Percentiles rank a stretch among this genome's conserved stretches.
These are phyloP conservation scores for Pholiota adiposa DNA, from an alignment of 1,284 basidiomycete genomes.

Conservation along the genomic window DNA sequence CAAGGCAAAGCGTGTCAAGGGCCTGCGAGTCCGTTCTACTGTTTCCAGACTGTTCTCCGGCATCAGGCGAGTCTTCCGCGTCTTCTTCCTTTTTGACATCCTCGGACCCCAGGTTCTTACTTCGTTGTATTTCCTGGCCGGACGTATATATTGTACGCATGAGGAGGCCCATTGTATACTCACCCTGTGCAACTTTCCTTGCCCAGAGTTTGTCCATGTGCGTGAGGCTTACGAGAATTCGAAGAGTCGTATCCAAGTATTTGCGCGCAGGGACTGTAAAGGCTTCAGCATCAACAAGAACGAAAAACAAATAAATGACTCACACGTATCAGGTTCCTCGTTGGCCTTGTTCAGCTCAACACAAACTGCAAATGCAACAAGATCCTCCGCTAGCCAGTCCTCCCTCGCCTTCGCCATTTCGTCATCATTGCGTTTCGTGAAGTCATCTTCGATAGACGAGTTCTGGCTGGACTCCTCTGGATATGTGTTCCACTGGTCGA, in stretches of 20 bases:
- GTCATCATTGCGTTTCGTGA: constrained; percentile 24
- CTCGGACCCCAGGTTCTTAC: constrained; percentile 26
- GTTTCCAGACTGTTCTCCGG: constrained; percentile 22
- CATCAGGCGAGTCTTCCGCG: constrained; percentile 21
- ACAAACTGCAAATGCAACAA: constrained; percentile 53
- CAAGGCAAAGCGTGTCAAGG: constrained; percentile 70
- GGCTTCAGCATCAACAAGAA: background rate
- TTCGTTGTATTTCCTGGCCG: constrained; percentile 34
- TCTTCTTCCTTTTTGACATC: constrained; percentile 25
- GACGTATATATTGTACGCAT: constrained; percentile 45
- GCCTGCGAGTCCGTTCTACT: constrained; percentile 35
- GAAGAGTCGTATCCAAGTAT: constrained; percentile 61
- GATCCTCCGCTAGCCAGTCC: constrained; percentile 45
- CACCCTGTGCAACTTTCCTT: constrained; percentile 45
- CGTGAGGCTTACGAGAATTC: constrained; percentile 71
- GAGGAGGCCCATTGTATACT: constrained; percentile 48
- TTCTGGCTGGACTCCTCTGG: constrained; percentile 7
- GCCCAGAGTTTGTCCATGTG: constrained; percentile 64
- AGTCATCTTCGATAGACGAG: background rate
- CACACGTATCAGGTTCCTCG: constrained; percentile 14
- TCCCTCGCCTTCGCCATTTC: constrained; percentile 39
- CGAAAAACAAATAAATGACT: background rate
- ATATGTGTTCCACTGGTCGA: constrained; percentile 52
- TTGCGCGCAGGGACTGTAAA: constrained; percentile 25
- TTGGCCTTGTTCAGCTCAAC: constrained; percentile 30